Conservation (phyloP, 257 asterid species). For the Perilla frutescens region DNA sequence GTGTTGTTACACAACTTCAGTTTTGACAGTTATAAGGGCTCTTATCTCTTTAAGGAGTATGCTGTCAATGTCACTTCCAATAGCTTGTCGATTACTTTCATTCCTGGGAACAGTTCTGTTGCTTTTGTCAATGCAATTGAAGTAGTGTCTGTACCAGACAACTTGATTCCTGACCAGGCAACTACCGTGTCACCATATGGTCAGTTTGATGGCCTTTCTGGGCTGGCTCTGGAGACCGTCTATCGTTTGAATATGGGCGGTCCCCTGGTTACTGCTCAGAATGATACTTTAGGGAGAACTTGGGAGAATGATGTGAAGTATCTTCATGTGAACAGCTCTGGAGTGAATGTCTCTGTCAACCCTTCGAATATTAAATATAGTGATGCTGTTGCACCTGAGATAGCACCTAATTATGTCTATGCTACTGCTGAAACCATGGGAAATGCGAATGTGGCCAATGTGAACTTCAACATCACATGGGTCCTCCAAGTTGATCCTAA, state of each 20-base stretch:
- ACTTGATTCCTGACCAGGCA: conserved; percentile 60
- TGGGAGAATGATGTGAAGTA: conserved; percentile 80
- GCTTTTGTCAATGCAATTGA: conserved; percentile 83
- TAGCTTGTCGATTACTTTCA: conserved; percentile 54
- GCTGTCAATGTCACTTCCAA: conserved; percentile 62
- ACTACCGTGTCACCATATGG: conserved; percentile 43
- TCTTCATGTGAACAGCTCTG: conserved; percentile 74
- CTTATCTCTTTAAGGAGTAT: conserved; percentile 66
- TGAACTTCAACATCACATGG: conserved; percentile 82
- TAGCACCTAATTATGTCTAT: conserved; percentile 71
- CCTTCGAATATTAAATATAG: conserved; percentile 59
- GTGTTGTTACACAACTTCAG: conserved; percentile 71
- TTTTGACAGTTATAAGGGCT: conserved; percentile 46
- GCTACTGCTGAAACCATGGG: conserved; percentile 87
- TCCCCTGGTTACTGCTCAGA: conserved; percentile 65
- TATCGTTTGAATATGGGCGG: conserved; percentile 82
- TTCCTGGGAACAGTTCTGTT: conserved; percentile 54
- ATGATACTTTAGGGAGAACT: conserved; percentile 72
- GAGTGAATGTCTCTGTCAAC: conserved; percentile 48
- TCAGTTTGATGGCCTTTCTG: conserved; percentile 53
- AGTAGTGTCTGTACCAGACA: conserved; percentile 67
- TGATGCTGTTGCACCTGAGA: conserved; percentile 54
- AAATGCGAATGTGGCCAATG: conserved; percentile 57
- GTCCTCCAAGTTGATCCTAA: conserved; percentile 62
- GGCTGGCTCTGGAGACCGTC: conserved; percentile 58